Conservation (phyloP, 2,329 filamentous ascomycete genomes). For the Dothideomycetes sp. region DNA sequence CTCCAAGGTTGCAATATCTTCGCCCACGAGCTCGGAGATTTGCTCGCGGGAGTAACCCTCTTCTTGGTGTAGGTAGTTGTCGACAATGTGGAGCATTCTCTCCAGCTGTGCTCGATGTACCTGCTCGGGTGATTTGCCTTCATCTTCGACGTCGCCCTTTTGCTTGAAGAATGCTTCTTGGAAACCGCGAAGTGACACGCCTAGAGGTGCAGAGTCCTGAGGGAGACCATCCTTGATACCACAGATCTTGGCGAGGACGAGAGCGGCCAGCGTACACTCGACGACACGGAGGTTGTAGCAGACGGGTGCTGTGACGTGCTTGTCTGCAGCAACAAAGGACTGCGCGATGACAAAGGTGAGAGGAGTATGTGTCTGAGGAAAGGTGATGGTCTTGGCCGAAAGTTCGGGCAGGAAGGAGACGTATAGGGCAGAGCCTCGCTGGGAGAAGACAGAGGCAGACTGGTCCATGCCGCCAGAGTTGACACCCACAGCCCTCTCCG, state of each 20-base stretch:
- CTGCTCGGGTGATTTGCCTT: conserved; percentile 32
- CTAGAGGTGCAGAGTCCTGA: conserved; percentile 69
- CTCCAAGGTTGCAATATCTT: conserved; percentile 62
- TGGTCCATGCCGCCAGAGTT: conserved; percentile 99
- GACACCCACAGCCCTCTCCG: conserved; percentile 86
- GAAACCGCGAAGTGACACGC: conserved; percentile 74
- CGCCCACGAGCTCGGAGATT: conserved; percentile 60
- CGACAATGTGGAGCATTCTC: conserved; percentile 58
- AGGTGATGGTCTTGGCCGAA: conserved; percentile 63
- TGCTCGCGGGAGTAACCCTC: conserved; percentile 84
- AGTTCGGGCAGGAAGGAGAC: conserved; percentile 80
- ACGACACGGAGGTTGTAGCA: conserved; percentile 97
- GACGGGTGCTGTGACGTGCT: conserved; percentile 83
- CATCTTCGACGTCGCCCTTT: conserved; percentile 34
- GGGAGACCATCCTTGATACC: conserved; percentile 51
- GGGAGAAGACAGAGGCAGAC: conserved; percentile 86
- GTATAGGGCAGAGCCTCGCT: conserved; percentile 75
- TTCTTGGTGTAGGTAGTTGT: conserved; percentile 61
- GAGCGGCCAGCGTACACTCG: conserved; percentile 81
- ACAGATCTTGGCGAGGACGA: conserved; percentile 50
- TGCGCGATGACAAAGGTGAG: conserved; percentile 90
- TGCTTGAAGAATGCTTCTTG: conserved; percentile 68
- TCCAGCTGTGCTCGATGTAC: conserved; percentile 51
- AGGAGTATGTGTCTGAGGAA: conserved; percentile 71
- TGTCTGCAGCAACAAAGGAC: conserved; percentile 87